Conservation (phyloP, 2,329 filamentous ascomycete genomes). For the Xylaria polymorpha region DNA sequence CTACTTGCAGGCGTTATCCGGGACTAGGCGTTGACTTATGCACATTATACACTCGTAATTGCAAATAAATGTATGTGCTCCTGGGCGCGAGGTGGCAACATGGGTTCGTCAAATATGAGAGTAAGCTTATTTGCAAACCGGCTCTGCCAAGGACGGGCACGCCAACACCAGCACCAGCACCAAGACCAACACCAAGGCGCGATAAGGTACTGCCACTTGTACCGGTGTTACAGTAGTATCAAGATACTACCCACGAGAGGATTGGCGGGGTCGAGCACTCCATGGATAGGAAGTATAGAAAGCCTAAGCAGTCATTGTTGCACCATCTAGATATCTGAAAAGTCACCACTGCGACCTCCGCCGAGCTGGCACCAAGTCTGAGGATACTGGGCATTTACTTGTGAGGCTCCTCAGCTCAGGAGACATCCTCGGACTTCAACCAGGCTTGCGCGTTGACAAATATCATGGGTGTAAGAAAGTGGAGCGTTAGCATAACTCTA, state of each 20-base stretch:
- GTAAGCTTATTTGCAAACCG: slow-evolving; percentile 33
- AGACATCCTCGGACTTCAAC: neutral
- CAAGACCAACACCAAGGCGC: neutral
- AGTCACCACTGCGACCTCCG: neutral
- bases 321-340: neutral
- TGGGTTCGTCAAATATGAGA: slow-evolving; percentile 12
- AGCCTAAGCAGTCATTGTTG: neutral
- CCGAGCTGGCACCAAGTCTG: slow-evolving; percentile 7
- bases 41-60: slow-evolving; percentile 7
- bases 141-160: slow-evolving; percentile 24
- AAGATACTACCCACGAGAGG: slow-evolving; percentile 9
- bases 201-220: slow-evolving; percentile 29
- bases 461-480: slow-evolving; percentile 22
- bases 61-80: slow-evolving; percentile 10
- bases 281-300: neutral
- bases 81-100: slow-evolving; percentile 12
- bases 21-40: slow-evolving; percentile 20
- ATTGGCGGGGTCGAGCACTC: slow-evolving; percentile 9
- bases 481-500: slow-evolving; percentile 23
- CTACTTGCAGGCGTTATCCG: neutral
- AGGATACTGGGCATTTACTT: slow-evolving; percentile 16
- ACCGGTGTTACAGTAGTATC: slow-evolving; percentile 23
- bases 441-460: slow-evolving; percentile 30
- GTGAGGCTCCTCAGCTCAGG: neutral
- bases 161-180: neutral